A percentile compares a stretch with the other conserved stretches of the same genome.
Evolutionary conservation across 306 rosid species (phyloP).

Genomic region (Pterocarpus santalinus): DNA sequence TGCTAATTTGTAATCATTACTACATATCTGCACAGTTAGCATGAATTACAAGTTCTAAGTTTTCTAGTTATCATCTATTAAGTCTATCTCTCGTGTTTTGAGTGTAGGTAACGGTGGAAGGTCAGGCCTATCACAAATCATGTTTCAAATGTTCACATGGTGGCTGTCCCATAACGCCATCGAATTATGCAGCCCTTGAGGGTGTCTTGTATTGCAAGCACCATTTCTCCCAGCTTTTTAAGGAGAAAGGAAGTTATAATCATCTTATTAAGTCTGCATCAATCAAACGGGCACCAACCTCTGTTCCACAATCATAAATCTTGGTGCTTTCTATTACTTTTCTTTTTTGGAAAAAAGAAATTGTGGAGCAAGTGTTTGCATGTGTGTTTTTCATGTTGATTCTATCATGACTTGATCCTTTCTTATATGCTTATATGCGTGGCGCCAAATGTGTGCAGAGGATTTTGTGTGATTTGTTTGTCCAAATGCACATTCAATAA

Average conservation of each 20-base stretch:
- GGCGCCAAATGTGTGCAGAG: conserved; percentile 30
- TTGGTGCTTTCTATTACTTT: conserved; percentile 27
- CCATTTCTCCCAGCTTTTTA: conserved; percentile 95
- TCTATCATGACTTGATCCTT: background rate
- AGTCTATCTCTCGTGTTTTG: conserved; percentile 5
- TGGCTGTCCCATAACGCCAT: conserved; percentile 87
- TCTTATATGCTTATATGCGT: conserved; percentile 13
- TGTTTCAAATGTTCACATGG: conserved; percentile 98
- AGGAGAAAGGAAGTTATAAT: conserved; percentile 85
- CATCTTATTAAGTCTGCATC: conserved; percentile 86
- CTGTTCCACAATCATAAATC: conserved; percentile 73
- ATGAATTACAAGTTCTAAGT: background rate
- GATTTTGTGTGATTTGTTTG: conserved; percentile 22
- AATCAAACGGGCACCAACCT: conserved; percentile 64
- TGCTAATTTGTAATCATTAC: background rate
- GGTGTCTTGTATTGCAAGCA: conserved; percentile 97
- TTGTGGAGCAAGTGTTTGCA: conserved; percentile 8
- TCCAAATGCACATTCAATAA: conserved; percentile 33
- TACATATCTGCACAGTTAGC: conserved; percentile 2
- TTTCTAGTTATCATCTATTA: conserved; percentile 1
- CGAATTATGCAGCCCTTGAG: conserved; percentile 94
- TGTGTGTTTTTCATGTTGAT: conserved; percentile 27
- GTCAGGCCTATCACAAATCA: conserved; percentile 85
- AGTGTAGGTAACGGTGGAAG: conserved; percentile 89
- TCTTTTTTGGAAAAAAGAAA: background rate